Conservation (phyloP, 345 rosid genomes). For the Syzygium aqueum region DNA sequence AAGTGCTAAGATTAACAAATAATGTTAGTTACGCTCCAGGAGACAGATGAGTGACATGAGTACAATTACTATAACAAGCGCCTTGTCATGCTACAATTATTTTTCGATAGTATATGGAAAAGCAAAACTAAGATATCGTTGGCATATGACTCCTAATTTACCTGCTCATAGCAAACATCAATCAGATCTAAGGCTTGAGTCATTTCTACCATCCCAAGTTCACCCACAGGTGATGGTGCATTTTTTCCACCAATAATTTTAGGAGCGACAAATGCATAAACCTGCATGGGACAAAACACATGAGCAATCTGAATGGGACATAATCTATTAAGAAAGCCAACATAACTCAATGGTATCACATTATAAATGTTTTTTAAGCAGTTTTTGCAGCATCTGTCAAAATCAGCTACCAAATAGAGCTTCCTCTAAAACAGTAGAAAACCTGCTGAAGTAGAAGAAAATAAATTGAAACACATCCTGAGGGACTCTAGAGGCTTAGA, state of each 20-base stretch:
- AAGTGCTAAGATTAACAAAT: neutral
- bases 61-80: neutral
- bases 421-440: neutral
- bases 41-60: neutral
- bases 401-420: neutral
- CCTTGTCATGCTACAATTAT: neutral
- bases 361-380: neutral
- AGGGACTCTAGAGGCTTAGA: neutral
- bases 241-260: conserved; percentile 86
- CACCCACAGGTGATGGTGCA: conserved; percentile 95
- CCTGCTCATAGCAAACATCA: conserved; percentile 86
- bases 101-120: neutral
- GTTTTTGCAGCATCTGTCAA: neutral
- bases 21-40: neutral
- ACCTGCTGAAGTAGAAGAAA: neutral
- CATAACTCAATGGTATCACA: neutral
- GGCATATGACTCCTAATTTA: conserved; percentile 5
- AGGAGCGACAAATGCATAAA: conserved; percentile 89
- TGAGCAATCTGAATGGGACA: neutral
- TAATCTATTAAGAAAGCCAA: neutral
- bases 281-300: conserved; percentile 25
- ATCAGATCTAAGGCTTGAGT: conserved; percentile 82
- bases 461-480: neutral
- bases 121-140: neutral
- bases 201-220: conserved; percentile 99